phyloP scores from a whole-genome alignment of 1,139 yeast species.

The Diutina pseudorugosa region DNA sequence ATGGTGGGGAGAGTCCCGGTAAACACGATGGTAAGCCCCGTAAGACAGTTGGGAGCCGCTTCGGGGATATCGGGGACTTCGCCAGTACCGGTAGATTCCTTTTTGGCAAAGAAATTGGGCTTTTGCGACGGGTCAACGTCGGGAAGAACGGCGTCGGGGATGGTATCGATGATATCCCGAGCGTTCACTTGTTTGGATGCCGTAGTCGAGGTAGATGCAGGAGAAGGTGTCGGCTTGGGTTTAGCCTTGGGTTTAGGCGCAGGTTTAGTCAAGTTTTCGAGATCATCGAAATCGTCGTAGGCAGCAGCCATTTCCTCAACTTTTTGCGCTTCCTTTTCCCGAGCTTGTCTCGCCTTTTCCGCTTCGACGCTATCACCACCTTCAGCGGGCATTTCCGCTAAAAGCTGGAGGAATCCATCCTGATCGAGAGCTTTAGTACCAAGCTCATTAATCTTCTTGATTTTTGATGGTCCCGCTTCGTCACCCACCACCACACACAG shows the following conservation, averaged over 20 bases:
- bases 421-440: slow-evolving; percentile 76
- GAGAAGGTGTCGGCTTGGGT: slow-evolving; percentile 7
- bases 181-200: slow-evolving; percentile 20
- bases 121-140: background rate
- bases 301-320: slow-evolving; percentile 34
- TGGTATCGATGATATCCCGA: slow-evolving; percentile 31
- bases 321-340: slow-evolving; percentile 48
- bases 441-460: slow-evolving; percentile 62
- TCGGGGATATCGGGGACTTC: slow-evolving; percentile 33
- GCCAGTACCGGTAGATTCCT: background rate
- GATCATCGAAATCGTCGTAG: slow-evolving; percentile 9
- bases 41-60: slow-evolving; percentile 72
- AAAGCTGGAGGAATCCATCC: slow-evolving; percentile 68
- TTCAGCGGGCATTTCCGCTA: slow-evolving; percentile 74
- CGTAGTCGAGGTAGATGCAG: slow-evolving; percentile 5
- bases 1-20: slow-evolving; percentile 81
- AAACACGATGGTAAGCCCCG: slow-evolving; percentile 84
- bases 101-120: background rate
- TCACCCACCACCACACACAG: slow-evolving; percentile 84
- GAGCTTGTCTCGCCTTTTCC: slow-evolving; percentile 54
- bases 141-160: slow-evolving; percentile 4
- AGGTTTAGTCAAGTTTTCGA: slow-evolving; percentile 5
- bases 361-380: slow-evolving; percentile 84
- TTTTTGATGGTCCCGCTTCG: slow-evolving; percentile 94
- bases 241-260: slow-evolving; percentile 6